Evolutionary conservation across 192 early-diverging fungal genomes (phyloP).

Genomic region (Geranomyces michiganensis): DNA sequence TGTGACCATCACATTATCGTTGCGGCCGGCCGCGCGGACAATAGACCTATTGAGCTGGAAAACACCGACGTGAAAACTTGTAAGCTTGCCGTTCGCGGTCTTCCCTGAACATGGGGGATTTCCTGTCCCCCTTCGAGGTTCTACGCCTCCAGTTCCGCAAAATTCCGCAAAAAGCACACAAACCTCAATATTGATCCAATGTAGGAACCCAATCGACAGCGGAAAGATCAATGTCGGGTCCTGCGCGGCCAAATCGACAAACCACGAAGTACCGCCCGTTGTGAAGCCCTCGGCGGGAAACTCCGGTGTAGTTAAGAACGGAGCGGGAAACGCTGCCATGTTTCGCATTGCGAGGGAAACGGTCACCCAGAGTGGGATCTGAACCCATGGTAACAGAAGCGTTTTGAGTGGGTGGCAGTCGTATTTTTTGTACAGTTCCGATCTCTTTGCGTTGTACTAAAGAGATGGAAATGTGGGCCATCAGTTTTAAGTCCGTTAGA

Average conservation of each 20-base stretch:
- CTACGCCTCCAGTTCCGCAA: too few species aligned
- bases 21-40: neutral
- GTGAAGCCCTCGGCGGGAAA: conserved; percentile 52
- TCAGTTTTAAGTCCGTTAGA: neutral
- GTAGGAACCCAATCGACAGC: conserved; percentile 61
- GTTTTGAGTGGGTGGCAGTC: conserved; percentile 62
- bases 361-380: conserved; percentile 76
- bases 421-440: conserved; percentile 60
- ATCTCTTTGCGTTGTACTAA: conserved; percentile 31
- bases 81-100: neutral
- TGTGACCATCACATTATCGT: neutral
- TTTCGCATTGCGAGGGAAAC: conserved; percentile 69
- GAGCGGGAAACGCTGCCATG: conserved; percentile 64
- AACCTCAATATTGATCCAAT: conserved; percentile 76
- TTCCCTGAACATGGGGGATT: neutral
- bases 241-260: conserved; percentile 59
- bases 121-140: too few species aligned
- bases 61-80: neutral
- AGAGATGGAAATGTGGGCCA: neutral
- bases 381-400: conserved; percentile 68
- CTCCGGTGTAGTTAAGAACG: conserved; percentile 48
- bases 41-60: conserved; percentile 24
- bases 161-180: too few species aligned
- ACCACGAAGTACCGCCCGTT: conserved; percentile 65
- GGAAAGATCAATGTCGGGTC: conserved; percentile 75